Evolutionary conservation across 2,329 filamentous ascomycete genomes (phyloP), one percentile per base, ranked within the genome.

Genomic region (Nannizziopsis barbatae): DNA sequence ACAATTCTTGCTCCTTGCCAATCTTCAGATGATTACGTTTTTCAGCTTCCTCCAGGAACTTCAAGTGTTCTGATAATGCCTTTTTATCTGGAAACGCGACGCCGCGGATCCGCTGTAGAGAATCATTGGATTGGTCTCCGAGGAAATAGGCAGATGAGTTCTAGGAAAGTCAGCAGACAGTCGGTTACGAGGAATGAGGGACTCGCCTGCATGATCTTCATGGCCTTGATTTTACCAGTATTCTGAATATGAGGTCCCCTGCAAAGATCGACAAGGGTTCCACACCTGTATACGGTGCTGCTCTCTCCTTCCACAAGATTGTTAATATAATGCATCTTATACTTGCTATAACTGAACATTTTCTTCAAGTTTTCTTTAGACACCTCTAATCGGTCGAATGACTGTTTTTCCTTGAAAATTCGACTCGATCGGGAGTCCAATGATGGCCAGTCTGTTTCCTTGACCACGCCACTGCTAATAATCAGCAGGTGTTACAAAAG

Each of bases 61-160:
- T 88, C 71, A 94, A 82, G 72, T 96, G 88, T 61, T 93, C 88
- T 41, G 85, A 81, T 71, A 98, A 86, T 60, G 81, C 78, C 71
- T 95, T 94, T 78, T 98, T 96, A 69, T 95, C 88, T 2, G 90
- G 90, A 80, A 88, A 98, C 5, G 88, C 93, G 50, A 98, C 84
- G 68, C 92, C 92, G 60, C 95, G 94, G 59, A 98, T 93, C 62
- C 92, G 83, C 70, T 98, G 92, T 40, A 98, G 76, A 22, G 89
- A 93, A 68, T 96, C 90, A 65, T 96, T 95, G 62, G 83, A 80
- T 62, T 88, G 83, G 65, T 95, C 86, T 49, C 92, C 92, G 11
- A 96, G 77, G 77, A 94, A 98, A 70, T 96, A 96, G 22, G 86
- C 88, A 2, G 81, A 79, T 5, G 79, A 82, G 66, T 83, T 83